Base-by-base conservation (phyloP, 2,329 filamentous ascomycete species). In the Rutstroemia sp. region DNA sequence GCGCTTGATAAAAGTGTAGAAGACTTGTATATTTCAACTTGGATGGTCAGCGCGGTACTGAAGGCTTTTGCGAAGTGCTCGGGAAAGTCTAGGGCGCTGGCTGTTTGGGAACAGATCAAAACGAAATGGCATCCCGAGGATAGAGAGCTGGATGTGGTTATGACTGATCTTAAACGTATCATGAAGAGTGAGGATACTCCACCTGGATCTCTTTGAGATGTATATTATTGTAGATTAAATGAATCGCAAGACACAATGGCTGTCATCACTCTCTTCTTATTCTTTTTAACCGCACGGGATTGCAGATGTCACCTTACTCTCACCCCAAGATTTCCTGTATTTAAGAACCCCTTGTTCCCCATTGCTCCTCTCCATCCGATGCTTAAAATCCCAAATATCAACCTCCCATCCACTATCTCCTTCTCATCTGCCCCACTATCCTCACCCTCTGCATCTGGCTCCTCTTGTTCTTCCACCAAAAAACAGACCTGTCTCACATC, bases 291-390 rank as follows among this genome's bases (percentile, higher is more conserved):
- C 9, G 12, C 9, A 34, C 12, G 10, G 30, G 30, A 12, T 12
- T 34, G 10, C 9, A 12, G 3, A 19, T 19, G 39, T 42, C 16
- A 46, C 42, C 42, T 46, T 14, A 51, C 19, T 18, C 79, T 77
- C 56, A 79, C 78, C 12, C 82, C 81, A 61, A 95, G 74, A 77
- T 87, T 92, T 9, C 92, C 92, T 6, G 94, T 99, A 46, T 86
- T 90, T 68, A 99, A 75, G 65, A 85, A 92, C 0, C 94, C 94
- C 65, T 83, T 81, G 72, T 92, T 94, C 0, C 94, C 94, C 87
- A 96, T 92, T 60, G 88, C 82, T 39, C 88, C 87, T 61, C 89
- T 80, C 94, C 94, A 99, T 54, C 90, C 87, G 58, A 97, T 88
- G 45, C 85, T 86, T 63, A 97, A 72, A 61, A 94, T 85, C 5